These are phyloP conservation scores for Mycena haematopus DNA, from an alignment of 768 basidiomycete genomes.

Conservation along the genomic window DNA sequence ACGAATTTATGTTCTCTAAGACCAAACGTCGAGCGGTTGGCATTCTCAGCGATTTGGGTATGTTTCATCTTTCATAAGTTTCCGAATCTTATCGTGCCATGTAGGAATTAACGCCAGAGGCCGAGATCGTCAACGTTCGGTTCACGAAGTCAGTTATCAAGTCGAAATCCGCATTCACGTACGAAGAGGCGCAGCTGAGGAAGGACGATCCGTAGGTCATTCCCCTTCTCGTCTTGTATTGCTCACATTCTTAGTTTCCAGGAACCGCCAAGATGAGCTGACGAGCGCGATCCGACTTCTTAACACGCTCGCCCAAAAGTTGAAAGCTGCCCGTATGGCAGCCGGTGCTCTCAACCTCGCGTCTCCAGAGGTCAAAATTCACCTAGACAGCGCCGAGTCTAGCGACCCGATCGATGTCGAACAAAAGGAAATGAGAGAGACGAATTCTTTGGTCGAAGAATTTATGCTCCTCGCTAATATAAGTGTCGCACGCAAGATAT, in stretches of 20 bases:
- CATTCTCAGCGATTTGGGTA: constrained; percentile 97
- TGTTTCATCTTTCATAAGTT: constrained; percentile 15
- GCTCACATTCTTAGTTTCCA: constrained; percentile 37
- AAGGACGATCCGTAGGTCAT: constrained; percentile 86
- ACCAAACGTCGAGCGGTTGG: constrained; percentile 91
- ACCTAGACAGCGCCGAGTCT: constrained; percentile 90
- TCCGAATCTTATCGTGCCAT: constrained; percentile 20
- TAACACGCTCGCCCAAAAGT: constrained; percentile 83
- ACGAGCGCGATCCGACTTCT: constrained; percentile 88
- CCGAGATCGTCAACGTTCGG: constrained; percentile 87
- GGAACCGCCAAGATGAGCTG: constrained; percentile 78
- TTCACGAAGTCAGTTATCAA: constrained; percentile 98
- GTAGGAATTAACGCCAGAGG: constrained; percentile 89
- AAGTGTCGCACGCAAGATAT: constrained; percentile 89
- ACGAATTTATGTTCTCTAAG: constrained; percentile 95
- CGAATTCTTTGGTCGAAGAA: constrained; percentile 96
- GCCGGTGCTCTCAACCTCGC: constrained; percentile 98
- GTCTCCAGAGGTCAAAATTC: constrained; percentile 97
- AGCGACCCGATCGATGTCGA: constrained; percentile 97
- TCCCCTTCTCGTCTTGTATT: not conserved
- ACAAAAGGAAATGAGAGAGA: constrained; percentile 91
- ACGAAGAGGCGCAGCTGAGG: constrained; percentile 92
- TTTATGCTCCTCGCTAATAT: constrained; percentile 99
- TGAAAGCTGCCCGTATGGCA: constrained; percentile 86
- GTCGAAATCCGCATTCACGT: constrained; percentile 95